Conservation (phyloP, 2,329 filamentous ascomycete genomes). For the Pestalotiopsis sp. region DNA sequence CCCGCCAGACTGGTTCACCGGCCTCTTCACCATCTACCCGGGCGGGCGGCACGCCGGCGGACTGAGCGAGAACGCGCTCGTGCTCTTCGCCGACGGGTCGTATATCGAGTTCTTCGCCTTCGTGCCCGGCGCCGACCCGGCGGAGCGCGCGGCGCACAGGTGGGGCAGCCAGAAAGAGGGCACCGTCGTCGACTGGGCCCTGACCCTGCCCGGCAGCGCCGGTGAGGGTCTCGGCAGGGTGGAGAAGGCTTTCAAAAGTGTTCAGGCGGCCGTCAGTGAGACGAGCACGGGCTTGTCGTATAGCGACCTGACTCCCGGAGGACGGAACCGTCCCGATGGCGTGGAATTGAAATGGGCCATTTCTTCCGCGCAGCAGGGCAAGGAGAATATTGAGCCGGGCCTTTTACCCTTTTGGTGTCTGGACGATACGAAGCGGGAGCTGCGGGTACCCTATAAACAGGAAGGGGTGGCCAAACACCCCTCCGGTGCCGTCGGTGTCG, state of each 20-base stretch:
- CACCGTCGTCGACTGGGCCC: constrained; percentile 61
- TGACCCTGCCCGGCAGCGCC: constrained; percentile 42
- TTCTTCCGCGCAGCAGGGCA: constrained; percentile 40
- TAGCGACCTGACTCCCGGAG: constrained; percentile 50
- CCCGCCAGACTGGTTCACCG: constrained; percentile 52
- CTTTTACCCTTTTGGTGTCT: constrained; percentile 67
- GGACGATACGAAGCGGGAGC: constrained; percentile 58
- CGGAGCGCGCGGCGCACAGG: constrained; percentile 50
- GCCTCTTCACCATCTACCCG: constrained; percentile 58
- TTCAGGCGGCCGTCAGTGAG: no score
- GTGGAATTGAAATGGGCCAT: constrained; percentile 61
- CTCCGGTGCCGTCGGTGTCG: constrained; percentile 53
- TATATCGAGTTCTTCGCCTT: constrained; percentile 72
- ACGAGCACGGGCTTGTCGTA: constrained; percentile 51
- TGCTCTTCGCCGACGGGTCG: constrained; percentile 63
- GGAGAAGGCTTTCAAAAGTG: constrained; percentile 29
- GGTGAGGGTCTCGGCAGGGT: constrained; percentile 19
- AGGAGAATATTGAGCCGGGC: constrained; percentile 42
- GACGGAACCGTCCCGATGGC: constrained; percentile 57
- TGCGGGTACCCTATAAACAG: constrained; percentile 53
- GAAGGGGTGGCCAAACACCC: constrained; percentile 47
- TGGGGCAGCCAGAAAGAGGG: constrained; percentile 59
- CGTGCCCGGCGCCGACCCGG: constrained; percentile 43
- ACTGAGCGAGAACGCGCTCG: constrained; percentile 62
- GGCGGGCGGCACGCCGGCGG: constrained; percentile 66